Conservation (phyloP, 2,329 filamentous ascomycete genomes). For the Tolypocladium ovalisporum region DNA sequence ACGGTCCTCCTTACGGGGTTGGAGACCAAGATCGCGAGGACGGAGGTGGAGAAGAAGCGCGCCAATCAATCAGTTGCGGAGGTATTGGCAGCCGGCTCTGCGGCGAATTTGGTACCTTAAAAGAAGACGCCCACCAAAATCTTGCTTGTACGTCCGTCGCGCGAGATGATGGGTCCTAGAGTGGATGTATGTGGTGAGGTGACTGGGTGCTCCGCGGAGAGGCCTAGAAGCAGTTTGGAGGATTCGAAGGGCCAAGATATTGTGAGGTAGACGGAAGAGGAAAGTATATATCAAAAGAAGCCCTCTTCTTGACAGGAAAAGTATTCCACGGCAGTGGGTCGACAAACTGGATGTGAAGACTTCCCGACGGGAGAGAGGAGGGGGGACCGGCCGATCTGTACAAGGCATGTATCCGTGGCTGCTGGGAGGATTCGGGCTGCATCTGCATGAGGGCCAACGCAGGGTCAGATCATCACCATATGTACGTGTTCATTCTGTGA, state of each 20-base stretch:
- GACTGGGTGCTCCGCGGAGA: neutral
- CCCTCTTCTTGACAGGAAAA: neutral
- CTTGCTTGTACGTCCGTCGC: neutral
- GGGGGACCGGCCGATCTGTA: neutral
- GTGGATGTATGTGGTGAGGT: neutral
- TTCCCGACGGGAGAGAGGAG: neutral
- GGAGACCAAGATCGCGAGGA: neutral
- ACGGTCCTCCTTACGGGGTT: neutral
- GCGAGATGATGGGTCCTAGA: neutral
- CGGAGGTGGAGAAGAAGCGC: neutral
- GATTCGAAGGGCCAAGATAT: neutral
- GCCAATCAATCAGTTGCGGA: neutral
- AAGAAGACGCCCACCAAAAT: neutral
- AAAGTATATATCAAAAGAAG: neutral
- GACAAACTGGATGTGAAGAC: neutral
- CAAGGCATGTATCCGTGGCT: neutral
- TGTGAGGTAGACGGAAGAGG: neutral
- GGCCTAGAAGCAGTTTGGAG: neutral
- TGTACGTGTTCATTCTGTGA: neutral
- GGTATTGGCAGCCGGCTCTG: neutral
- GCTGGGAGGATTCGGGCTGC: neutral
- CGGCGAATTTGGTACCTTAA: neutral
- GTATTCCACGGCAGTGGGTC: neutral
- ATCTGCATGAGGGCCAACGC: conserved; percentile 1
- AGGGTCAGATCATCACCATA: neutral